phyloP scores from a whole-genome alignment of 257 asterid genomes.

The Asclepias syriaca region DNA sequence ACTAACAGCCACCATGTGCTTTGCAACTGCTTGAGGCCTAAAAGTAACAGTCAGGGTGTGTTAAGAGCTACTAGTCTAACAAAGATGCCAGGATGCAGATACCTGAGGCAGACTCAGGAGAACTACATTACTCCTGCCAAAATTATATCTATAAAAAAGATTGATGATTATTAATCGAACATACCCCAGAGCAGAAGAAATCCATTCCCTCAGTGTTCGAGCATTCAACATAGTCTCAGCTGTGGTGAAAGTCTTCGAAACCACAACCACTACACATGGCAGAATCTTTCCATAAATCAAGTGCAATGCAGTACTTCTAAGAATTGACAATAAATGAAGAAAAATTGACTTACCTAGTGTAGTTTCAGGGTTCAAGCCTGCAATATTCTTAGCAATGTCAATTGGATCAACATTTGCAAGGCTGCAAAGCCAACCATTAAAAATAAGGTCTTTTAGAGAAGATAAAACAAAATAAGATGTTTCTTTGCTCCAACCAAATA shows the following conservation, averaged over 20 bases:
- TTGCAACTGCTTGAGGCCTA: slow-evolving; percentile 95
- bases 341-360: slow-evolving; percentile 59
- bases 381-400: slow-evolving; percentile 78
- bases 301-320: not conserved
- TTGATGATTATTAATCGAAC: slow-evolving; percentile 16
- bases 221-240: slow-evolving; percentile 99
- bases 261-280: slow-evolving; percentile 75
- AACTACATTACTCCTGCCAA: not conserved
- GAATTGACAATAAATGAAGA: slow-evolving; percentile 4
- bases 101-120: not conserved
- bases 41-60: not conserved
- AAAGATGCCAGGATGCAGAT: not conserved
- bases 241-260: slow-evolving; percentile 94
- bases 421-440: slow-evolving; percentile 37
- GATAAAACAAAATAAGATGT: slow-evolving; percentile 8
- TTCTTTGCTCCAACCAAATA: not conserved
- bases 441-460: slow-evolving; percentile 3
- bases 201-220: slow-evolving; percentile 97
- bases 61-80: not conserved
- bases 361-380: slow-evolving; percentile 91
- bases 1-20: slow-evolving; percentile 99
- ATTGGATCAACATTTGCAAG: slow-evolving; percentile 99
- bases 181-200: slow-evolving; percentile 86
- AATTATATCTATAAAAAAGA: not conserved
- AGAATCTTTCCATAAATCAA: slow-evolving; percentile 9